Conservation (phyloP, 768 basidiomycete genomes). For the Butyriboletus loyo region DNA sequence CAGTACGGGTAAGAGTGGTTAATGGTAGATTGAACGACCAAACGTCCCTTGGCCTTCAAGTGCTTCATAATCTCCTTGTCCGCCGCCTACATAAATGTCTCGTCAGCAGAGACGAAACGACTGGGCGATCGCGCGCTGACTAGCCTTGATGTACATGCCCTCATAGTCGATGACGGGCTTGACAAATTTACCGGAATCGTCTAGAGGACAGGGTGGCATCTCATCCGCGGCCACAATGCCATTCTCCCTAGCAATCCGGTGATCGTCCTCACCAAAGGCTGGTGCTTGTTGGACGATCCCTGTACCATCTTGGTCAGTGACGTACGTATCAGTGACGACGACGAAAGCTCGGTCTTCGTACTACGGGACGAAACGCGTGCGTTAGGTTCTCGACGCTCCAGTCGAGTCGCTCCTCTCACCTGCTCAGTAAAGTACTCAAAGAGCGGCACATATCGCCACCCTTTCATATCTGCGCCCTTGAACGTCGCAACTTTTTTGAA, state of each 20-base stretch:
- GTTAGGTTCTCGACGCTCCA: not conserved
- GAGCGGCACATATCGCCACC: slow-evolving; percentile 91
- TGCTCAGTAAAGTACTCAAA: slow-evolving; percentile 97
- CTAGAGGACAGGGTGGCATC: slow-evolving; percentile 94
- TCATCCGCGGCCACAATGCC: slow-evolving; percentile 84
- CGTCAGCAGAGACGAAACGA: not conserved
- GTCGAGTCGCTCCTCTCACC: slow-evolving; percentile 41
- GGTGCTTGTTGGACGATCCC: slow-evolving; percentile 99
- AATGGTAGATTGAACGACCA: slow-evolving; percentile 83
- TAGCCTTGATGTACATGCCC: slow-evolving; percentile 86
- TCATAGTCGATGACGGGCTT: slow-evolving; percentile 85
- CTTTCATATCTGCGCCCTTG: slow-evolving; percentile 90
- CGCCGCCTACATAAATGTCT: slow-evolving; percentile 57
- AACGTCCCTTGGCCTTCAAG: slow-evolving; percentile 80
- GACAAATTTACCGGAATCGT: slow-evolving; percentile 87
- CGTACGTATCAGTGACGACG: slow-evolving; percentile 88
- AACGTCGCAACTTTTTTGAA: slow-evolving; percentile 88
- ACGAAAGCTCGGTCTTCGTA: slow-evolving; percentile 89
- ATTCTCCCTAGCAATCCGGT: slow-evolving; percentile 84
- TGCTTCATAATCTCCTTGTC: slow-evolving; percentile 93
- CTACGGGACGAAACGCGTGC: slow-evolving; percentile 38
- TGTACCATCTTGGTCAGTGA: slow-evolving; percentile 90
- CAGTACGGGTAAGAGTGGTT: slow-evolving; percentile 96
- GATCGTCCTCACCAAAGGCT: slow-evolving; percentile 98
- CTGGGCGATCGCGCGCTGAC: slow-evolving; percentile 10